These are phyloP conservation scores for Symbiodinium natans DNA, from an alignment of 73 alveolate species.

Conservation along the genomic window DNA sequence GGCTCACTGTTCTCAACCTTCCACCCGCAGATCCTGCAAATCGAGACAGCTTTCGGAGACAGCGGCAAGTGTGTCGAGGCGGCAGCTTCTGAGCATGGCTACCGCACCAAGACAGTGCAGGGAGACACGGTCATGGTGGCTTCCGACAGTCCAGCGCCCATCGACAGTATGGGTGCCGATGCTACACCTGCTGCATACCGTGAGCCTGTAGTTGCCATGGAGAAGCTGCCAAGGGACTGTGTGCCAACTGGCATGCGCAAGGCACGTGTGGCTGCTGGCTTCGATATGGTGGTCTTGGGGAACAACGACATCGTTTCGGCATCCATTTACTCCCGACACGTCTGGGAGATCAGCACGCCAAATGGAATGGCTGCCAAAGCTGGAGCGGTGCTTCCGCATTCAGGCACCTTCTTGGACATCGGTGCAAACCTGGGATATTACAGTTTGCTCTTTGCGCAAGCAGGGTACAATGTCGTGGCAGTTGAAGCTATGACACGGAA, in stretches of 20 bases:
- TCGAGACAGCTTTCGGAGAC: background rate
- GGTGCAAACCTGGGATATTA: conserved; percentile 44
- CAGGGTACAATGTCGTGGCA: conserved; percentile 29
- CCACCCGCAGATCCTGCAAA: conserved; percentile 7
- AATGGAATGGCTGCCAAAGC: background rate
- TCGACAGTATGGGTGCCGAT: too few relatives aligned
- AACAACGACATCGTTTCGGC: conserved; percentile 29
- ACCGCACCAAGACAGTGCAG: background rate
- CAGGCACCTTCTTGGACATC: conserved; percentile 30
- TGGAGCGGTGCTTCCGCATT: background rate
- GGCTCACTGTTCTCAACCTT: background rate
- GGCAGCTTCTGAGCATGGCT: background rate
- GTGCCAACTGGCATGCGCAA: conserved; percentile 27
- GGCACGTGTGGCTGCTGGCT: conserved; percentile 30
- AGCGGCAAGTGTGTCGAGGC: background rate
- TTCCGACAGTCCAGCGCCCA: too few relatives aligned
- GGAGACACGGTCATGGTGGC: conserved; percentile 23
- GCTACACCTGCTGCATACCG: too few relatives aligned
- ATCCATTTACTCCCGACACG: background rate
- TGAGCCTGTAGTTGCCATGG: too few relatives aligned
- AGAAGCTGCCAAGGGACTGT: background rate
- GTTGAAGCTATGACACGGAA: conserved; percentile 54
- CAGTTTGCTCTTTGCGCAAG: conserved; percentile 27
- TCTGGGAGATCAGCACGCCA: background rate
- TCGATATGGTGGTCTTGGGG: conserved; percentile 33